Evolutionary conservation across 2,329 filamentous ascomycete species (phyloP).

Genomic region (Truncatella angustata): DNA sequence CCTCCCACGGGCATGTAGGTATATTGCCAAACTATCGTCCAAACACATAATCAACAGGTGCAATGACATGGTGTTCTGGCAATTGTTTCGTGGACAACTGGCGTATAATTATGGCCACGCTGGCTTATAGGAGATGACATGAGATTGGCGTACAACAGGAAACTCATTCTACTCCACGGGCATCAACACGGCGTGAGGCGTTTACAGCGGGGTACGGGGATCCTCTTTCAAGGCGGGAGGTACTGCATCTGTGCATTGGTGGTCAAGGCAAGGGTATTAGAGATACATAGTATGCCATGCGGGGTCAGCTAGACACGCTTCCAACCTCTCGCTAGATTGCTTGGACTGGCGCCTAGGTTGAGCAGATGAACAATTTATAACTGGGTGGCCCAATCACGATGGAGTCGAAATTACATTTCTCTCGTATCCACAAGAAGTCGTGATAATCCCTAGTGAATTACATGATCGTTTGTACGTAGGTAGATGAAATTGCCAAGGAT

Average conservation of each 20-base stretch:
- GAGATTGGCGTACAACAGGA: neutral
- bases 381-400: neutral
- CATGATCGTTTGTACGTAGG: too few species aligned
- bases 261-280: neutral
- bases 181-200: slow-evolving; percentile 4
- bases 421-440: too few species aligned
- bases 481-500: too few species aligned
- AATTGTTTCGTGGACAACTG: slow-evolving; percentile 28
- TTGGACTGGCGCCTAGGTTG: neutral
- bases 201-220: neutral
- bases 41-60: slow-evolving; percentile 14
- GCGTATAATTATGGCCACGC: neutral
- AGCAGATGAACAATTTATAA: neutral
- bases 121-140: neutral
- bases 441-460: too few species aligned
- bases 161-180: neutral
- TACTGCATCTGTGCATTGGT: neutral
- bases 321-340: neutral
- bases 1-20: slow-evolving; percentile 48
- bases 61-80: slow-evolving; percentile 17
- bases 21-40: slow-evolving; percentile 17
- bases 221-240: neutral
- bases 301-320: neutral
- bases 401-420: neutral
- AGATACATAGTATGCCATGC: neutral